These are phyloP conservation scores for Colletotrichum viniferum DNA, from an alignment of 2,329 filamentous ascomycete species.

Conservation along the genomic window DNA sequence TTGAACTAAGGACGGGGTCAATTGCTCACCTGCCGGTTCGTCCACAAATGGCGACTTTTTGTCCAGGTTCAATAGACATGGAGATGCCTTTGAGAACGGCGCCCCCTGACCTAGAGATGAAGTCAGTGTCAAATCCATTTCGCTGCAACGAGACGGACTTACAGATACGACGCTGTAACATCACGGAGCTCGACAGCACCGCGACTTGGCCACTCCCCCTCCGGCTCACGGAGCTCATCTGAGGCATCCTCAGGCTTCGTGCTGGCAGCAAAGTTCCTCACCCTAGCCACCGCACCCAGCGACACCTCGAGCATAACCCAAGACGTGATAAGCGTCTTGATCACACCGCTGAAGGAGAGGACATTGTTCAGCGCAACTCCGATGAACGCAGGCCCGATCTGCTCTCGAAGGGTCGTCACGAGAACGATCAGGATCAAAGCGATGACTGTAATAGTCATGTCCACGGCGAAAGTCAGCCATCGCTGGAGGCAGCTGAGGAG, in stretches of 20 bases:
- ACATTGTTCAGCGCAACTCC: conserved; percentile 10
- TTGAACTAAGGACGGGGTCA: too few relatives aligned
- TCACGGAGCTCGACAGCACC: background rate
- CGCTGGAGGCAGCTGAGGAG: conserved; percentile 54
- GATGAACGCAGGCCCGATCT: conserved; percentile 14
- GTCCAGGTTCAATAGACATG: conserved; percentile 22
- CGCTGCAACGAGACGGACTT: background rate
- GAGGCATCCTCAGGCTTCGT: background rate
- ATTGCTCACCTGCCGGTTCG: conserved; percentile 28
- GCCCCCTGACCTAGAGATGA: background rate
- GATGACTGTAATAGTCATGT: conserved; percentile 48
- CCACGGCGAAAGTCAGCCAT: conserved; percentile 55
- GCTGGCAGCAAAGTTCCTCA: conserved; percentile 1
- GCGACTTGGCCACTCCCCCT: background rate
- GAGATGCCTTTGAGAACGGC: conserved; percentile 1
- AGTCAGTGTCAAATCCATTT: background rate
- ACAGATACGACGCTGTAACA: conserved; percentile 12
- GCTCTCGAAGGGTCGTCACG: conserved; percentile 31
- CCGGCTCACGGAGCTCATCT: background rate
- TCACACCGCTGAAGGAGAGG: background rate
- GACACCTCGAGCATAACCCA: conserved; percentile 20
- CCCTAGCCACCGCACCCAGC: conserved; percentile 13
- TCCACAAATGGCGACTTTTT: conserved; percentile 27
- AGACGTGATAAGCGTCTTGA: conserved; percentile 10
- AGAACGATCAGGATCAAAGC: conserved; percentile 48